Conservation (phyloP, 2,329 filamentous ascomycete species). For the Paraphoma chrysanthemicola region DNA sequence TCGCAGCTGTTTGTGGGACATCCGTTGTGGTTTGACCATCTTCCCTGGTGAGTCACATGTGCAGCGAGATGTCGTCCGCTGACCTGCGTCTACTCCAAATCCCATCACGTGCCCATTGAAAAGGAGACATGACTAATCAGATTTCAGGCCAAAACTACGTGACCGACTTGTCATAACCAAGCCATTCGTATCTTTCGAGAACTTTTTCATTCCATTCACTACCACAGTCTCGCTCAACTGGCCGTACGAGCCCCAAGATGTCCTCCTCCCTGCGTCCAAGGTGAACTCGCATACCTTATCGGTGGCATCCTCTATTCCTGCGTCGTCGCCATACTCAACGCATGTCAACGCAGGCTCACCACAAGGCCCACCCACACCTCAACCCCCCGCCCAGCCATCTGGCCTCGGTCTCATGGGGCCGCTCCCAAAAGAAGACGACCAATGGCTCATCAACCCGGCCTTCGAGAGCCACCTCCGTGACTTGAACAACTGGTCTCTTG, state of each 20-base stretch:
- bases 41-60: conserved; percentile 66
- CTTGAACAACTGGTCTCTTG: conserved; percentile 82
- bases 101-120: background rate
- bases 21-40: conserved; percentile 81
- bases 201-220: conserved; percentile 85
- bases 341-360: conserved; percentile 40
- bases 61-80: background rate
- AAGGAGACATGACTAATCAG: conserved; percentile 19
- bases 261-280: conserved; percentile 62
- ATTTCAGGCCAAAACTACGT: conserved; percentile 69
- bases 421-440: conserved; percentile 54
- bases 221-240: conserved; percentile 79
- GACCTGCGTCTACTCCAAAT: background rate
- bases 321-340: conserved; percentile 37
- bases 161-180: conserved; percentile 66
- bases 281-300: conserved; percentile 25
- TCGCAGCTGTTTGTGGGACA: conserved; percentile 73
- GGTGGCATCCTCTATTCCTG: conserved; percentile 28
- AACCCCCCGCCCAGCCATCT: conserved; percentile 22
- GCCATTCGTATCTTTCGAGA: conserved; percentile 71
- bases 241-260: conserved; percentile 78
- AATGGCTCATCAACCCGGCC: conserved; percentile 82
- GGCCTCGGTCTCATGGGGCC: conserved; percentile 13
- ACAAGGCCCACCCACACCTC: conserved; percentile 29
- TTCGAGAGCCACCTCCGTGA: conserved; percentile 82